Evolutionary conservation across 31 red algal species (phyloP).

Genomic region (Endocladia muricata): DNA sequence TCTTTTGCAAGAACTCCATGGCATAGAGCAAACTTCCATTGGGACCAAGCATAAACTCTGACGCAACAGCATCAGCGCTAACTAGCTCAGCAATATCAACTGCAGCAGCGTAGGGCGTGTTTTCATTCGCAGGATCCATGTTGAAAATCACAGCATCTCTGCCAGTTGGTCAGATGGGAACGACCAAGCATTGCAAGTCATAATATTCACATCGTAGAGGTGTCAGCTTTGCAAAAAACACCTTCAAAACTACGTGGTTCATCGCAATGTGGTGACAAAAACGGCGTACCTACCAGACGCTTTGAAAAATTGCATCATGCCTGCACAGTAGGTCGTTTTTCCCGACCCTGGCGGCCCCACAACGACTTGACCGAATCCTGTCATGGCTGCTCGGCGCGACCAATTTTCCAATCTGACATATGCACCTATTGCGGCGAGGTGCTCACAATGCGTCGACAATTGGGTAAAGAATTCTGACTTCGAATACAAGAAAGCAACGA

Average conservation of each 20-base stretch:
- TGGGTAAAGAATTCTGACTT: too few species aligned
- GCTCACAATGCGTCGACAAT: too few species aligned
- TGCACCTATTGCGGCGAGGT: too few species aligned
- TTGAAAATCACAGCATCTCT: slow-evolving; percentile 84
- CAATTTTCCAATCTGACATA: too few species aligned
- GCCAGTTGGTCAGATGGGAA: too few species aligned
- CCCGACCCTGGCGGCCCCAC: slow-evolving; percentile 93
- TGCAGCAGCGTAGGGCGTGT: slow-evolving; percentile 69
- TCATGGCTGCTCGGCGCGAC: too few species aligned
- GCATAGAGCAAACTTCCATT: slow-evolving; percentile 90
- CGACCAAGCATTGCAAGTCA: too few species aligned
- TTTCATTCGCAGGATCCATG: slow-evolving; percentile 89
- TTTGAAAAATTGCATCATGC: slow-evolving; percentile 68
- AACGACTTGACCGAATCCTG: slow-evolving; percentile 82
- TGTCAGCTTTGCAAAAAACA: too few species aligned
- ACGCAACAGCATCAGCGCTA: slow-evolving; percentile 33
- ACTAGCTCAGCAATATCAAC: slow-evolving; percentile 87
- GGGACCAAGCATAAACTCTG: slow-evolving; percentile 72
- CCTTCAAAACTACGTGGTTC: too few species aligned
- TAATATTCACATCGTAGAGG: too few species aligned
- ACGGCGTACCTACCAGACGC: slow-evolving; percentile 68
- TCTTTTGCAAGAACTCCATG: slow-evolving; percentile 85
- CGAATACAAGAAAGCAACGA: too few species aligned
- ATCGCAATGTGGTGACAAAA: too few species aligned
- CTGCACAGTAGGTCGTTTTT: slow-evolving; percentile 97